Evolutionary conservation across 352 stramenopile species (phyloP).

Genomic region (Phytophthora quininea): DNA sequence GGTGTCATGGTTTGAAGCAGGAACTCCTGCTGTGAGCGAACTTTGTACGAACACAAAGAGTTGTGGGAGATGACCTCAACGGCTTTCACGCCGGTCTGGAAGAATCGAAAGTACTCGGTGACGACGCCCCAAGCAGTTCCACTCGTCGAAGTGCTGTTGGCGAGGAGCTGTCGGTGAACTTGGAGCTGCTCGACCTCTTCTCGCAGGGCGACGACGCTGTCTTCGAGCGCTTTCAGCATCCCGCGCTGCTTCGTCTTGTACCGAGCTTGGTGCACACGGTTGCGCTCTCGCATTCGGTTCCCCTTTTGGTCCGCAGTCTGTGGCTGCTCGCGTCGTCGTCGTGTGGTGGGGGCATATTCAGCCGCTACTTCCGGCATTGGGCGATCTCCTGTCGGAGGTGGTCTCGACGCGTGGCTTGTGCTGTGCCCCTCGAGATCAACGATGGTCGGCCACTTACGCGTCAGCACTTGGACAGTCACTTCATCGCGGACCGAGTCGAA

Average conservation of each 20-base stretch:
- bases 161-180: background rate
- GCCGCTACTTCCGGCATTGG: background rate
- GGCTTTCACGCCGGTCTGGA: background rate
- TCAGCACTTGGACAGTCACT: background rate
- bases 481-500: background rate
- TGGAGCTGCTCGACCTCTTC: background rate
- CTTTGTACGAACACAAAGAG: background rate
- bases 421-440: too few relatives aligned
- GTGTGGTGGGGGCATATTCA: background rate
- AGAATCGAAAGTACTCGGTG: conserved; percentile 1
- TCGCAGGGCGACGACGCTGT: background rate
- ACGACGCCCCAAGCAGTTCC: background rate
- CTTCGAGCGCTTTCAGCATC: background rate
- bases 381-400: too few relatives aligned
- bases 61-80: background rate
- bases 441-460: background rate
- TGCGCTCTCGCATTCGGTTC: background rate
- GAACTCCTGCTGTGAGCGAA: background rate
- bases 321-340: background rate
- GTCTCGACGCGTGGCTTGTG: background rate
- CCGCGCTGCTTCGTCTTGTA: background rate
- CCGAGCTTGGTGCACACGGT: background rate
- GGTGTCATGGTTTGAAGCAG: background rate
- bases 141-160: background rate
- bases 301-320: background rate